Evolutionary conservation across 2,329 filamentous ascomycete species (phyloP), one percentile per base, ranked within the genome.

Genomic region (Pezicula carpinea): DNA sequence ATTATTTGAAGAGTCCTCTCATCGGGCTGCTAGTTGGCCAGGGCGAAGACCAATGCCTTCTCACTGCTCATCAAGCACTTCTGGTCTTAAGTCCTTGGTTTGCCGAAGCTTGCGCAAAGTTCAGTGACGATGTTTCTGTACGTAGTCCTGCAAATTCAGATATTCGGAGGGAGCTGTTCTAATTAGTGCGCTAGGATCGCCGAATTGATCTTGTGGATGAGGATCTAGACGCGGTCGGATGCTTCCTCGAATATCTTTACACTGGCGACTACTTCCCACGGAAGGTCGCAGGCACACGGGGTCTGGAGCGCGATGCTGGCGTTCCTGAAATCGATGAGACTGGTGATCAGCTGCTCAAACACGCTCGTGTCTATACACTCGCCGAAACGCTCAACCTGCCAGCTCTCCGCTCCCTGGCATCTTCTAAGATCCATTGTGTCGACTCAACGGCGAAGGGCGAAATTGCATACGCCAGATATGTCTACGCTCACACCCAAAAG

Each of bases 401-500:
- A 0, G 72, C 73, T 8, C 80, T 96, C 53, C 88, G 87, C 67
- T 79, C 75, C 15, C 81, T 96, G 22, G 85, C 90, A 2, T 87
- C 87, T 64, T 83, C 80, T 64, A 96, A 96, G 74, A 96, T 96
- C 60, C 89, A 96, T 73, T 88, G 88, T 65, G 87, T 95, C 60
- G 85, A 90, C 62, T 89, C 85, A 38, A 95, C 87, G 0, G 89
- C 89, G 31, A 85, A 85, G 69, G 91, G 89, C 66, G 91, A 96
- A 73, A 91, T 96, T 62, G 82, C 84, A 21, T 96, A 96, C 67
- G 91, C 91, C 7, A 82, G 89, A 64, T 96, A 90, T 70, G 87
- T 95, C 26, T 96, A 96, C 72, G 81, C 80, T 51, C 81, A 89
- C 68, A 93, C 87, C 10, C 67, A 70, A 46, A 68, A 75, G 41